Percentiles rank a stretch among this genome's conserved stretches.
Evolutionary conservation across 495 filamentous ascomycete genomes (phyloP).

Genomic region (Glarea lozoyensis): DNA sequence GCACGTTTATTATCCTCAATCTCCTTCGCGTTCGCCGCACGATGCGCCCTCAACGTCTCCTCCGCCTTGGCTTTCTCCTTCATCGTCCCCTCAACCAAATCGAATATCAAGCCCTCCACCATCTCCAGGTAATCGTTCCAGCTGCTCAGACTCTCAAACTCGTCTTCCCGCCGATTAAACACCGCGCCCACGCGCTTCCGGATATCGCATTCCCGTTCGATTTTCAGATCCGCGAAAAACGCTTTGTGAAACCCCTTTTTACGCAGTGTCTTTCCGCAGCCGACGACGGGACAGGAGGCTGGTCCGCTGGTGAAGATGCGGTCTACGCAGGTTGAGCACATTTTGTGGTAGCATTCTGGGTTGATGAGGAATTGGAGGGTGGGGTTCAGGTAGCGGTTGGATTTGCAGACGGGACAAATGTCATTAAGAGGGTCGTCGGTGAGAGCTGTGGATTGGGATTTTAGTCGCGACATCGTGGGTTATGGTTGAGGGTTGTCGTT

Average conservation of each 20-base stretch:
- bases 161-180: constrained; percentile 82
- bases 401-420: constrained; percentile 95
- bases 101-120: constrained; percentile 84
- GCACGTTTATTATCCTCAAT: constrained; percentile 62
- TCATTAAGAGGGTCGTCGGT: constrained; percentile 41
- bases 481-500: too few species aligned
- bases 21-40: constrained; percentile 58
- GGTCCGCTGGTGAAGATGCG: constrained; percentile 88
- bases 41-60: constrained; percentile 54
- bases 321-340: constrained; percentile 93
- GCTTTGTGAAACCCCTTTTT: constrained; percentile 75
- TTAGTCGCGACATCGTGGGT: constrained; percentile 2
- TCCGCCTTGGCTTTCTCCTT: constrained; percentile 55
- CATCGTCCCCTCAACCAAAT: constrained; percentile 66
- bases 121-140: constrained; percentile 95
- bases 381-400: constrained; percentile 85
- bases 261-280: constrained; percentile 76
- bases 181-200: constrained; percentile 68
- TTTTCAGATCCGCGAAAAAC: constrained; percentile 81
- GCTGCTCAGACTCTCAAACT: constrained; percentile 71
- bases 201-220: constrained; percentile 94
- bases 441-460: constrained; percentile 1
- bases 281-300: constrained; percentile 80
- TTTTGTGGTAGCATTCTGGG: constrained; percentile 96
- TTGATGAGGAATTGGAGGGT: constrained; percentile 93